phyloP scores from a whole-genome alignment of 768 basidiomycete species.

The Lactarius indigo region DNA sequence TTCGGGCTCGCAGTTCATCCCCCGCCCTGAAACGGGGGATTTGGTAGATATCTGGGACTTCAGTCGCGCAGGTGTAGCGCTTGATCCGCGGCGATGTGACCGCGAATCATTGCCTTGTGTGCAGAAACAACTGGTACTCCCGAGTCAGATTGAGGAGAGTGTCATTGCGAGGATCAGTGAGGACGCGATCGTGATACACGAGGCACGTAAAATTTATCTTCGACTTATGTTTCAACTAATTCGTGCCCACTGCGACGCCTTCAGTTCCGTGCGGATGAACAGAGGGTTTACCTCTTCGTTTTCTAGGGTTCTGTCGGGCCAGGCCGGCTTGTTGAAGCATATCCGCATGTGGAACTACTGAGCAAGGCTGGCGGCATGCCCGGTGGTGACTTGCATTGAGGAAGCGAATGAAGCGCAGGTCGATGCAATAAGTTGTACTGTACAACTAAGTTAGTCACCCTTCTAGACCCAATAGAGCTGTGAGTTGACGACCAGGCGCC shows the following conservation, averaged over 20 bases:
- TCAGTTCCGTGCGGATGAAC: background rate
- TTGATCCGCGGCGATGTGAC: background rate
- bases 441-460: background rate
- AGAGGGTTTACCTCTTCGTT: conserved; percentile 9
- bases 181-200: conserved; percentile 16
- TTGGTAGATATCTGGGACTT: conserved; percentile 4
- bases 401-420: background rate
- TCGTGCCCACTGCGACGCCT: background rate
- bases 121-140: background rate
- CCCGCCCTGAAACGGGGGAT: background rate
- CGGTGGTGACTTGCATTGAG: background rate
- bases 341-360: background rate
- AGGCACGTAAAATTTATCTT: background rate
- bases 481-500: background rate
- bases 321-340: background rate
- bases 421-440: background rate
- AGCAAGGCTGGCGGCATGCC: background rate
- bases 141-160: background rate
- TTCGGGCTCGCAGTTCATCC: conserved; percentile 9
- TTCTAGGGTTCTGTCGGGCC: background rate
- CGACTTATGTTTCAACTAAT: background rate
- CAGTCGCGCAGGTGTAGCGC: background rate
- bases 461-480: background rate
- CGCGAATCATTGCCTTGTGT: background rate
- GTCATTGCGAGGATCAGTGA: conserved; percentile 7